These are phyloP conservation scores for Entonaema liquescens DNA, from an alignment of 495 filamentous ascomycete genomes.

Conservation along the genomic window DNA sequence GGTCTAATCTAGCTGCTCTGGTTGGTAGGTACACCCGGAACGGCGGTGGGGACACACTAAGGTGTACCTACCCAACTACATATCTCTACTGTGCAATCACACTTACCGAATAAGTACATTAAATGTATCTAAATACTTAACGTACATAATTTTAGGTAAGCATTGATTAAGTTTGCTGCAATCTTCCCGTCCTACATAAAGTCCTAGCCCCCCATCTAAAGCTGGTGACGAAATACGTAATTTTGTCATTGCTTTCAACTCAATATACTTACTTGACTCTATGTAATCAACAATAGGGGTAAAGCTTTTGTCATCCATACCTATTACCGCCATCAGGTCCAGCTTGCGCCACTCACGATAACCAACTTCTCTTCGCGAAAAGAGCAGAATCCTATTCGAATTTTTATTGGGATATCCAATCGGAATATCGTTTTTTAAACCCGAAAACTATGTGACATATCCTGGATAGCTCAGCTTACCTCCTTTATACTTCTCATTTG, in stretches of 20 bases:
- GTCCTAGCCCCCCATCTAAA: background rate
- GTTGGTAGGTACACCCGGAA: conserved; percentile 38
- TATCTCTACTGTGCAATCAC: too few species aligned
- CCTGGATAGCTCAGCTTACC: too few species aligned
- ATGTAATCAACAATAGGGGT: background rate
- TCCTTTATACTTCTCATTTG: too few species aligned
- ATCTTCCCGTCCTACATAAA: background rate
- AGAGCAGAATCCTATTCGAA: too few species aligned
- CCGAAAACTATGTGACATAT: too few species aligned
- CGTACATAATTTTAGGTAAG: background rate
- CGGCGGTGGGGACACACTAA: conserved; percentile 18
- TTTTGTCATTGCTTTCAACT: background rate
- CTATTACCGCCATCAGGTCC: background rate
- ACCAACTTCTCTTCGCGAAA: too few species aligned
- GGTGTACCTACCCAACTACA: background rate
- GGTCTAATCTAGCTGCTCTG: conserved; percentile 19
- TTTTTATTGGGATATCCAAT: too few species aligned
- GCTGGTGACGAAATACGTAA: conserved; percentile 34
- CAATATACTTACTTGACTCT: background rate
- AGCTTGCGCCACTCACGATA: too few species aligned
- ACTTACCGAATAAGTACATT: too few species aligned
- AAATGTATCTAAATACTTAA: too few species aligned
- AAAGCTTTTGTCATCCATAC: background rate
- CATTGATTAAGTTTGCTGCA: too few species aligned
- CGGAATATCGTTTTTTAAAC: too few species aligned